Conservation (phyloP, 2,329 filamentous ascomycete species). For the Pseudogymnoascus sp. region DNA sequence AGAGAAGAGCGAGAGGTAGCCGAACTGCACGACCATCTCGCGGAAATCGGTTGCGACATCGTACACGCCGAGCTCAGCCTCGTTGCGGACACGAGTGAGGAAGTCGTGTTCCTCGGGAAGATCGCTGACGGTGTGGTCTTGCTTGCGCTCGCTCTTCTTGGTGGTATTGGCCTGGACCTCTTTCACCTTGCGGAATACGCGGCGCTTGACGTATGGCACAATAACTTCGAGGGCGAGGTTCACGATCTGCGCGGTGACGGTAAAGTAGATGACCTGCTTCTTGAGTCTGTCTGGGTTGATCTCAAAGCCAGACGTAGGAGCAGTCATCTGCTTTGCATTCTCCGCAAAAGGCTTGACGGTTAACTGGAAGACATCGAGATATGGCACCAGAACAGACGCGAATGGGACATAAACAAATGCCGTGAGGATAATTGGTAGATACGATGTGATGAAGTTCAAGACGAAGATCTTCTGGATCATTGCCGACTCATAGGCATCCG, state of each 20-base stretch:
- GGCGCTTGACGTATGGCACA: slow-evolving; percentile 76
- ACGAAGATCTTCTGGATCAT: slow-evolving; percentile 91
- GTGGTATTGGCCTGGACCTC: slow-evolving; percentile 55
- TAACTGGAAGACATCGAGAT: slow-evolving; percentile 72
- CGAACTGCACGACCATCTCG: slow-evolving; percentile 83
- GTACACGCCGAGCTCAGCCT: slow-evolving; percentile 75
- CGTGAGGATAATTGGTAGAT: slow-evolving; percentile 83
- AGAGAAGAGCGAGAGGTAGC: slow-evolving; percentile 84
- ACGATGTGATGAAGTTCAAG: slow-evolving; percentile 93
- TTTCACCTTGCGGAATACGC: slow-evolving; percentile 69
- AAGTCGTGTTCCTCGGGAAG: slow-evolving; percentile 71
- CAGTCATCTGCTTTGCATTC: slow-evolving; percentile 59
- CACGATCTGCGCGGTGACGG: slow-evolving; percentile 86
- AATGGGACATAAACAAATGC: slow-evolving; percentile 95
- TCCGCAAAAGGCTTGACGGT: slow-evolving; percentile 68
- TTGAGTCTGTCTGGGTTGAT: slow-evolving; percentile 78
- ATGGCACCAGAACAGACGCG: slow-evolving; percentile 71
- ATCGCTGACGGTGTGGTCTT: slow-evolving; percentile 48
- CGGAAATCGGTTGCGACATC: slow-evolving; percentile 85
- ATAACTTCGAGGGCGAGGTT: slow-evolving; percentile 78
- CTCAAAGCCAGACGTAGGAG: slow-evolving; percentile 54
- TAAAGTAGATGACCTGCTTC: slow-evolving; percentile 92
- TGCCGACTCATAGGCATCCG: slow-evolving; percentile 72
- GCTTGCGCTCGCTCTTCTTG: slow-evolving; percentile 33
- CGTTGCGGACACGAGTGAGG: slow-evolving; percentile 68